Percentiles rank a stretch among this genome's conserved stretches.
phyloP scores from a whole-genome alignment of 2,329 filamentous ascomycete genomes.

The Hypoxylon sp. region DNA sequence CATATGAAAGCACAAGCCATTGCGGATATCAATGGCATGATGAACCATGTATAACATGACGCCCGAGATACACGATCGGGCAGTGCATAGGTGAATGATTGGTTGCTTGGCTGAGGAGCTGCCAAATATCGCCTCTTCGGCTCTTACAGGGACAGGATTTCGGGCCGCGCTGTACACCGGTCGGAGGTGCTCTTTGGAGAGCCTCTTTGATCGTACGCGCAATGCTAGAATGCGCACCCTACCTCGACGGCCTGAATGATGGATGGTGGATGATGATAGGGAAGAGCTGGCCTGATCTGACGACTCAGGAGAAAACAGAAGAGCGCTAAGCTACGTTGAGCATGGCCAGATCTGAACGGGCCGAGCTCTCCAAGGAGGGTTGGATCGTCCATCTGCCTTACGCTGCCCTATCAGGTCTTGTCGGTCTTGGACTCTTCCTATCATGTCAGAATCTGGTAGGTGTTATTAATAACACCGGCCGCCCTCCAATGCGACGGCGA shows the following conservation, averaged over 20 bases:
- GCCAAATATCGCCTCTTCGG: slow-evolving; percentile 27
- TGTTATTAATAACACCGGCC: slow-evolving; percentile 28
- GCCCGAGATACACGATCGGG: slow-evolving; percentile 1
- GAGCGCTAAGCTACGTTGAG: slow-evolving; percentile 5
- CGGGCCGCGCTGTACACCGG: slow-evolving; percentile 7
- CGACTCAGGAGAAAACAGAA: slow-evolving; percentile 9
- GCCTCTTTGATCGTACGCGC: slow-evolving; percentile 11
- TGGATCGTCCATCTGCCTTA: background rate
- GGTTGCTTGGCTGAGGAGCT: slow-evolving; percentile 18
- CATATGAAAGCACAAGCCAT: background rate
- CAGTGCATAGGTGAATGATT: background rate
- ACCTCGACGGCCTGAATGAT: background rate
- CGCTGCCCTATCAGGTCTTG: slow-evolving; percentile 18
- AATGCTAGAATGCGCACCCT: too few relatives aligned
- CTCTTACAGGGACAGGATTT: slow-evolving; percentile 14
- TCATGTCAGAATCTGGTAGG: slow-evolving; percentile 15
- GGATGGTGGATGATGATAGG: slow-evolving; percentile 18
- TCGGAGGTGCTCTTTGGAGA: slow-evolving; percentile 6
- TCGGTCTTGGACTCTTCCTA: slow-evolving; percentile 10
- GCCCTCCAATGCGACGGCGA: slow-evolving; percentile 12
- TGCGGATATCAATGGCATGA: slow-evolving; percentile 3
- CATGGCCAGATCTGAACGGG: slow-evolving; percentile 26
- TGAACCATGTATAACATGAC: slow-evolving; percentile 1
- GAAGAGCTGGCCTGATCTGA: background rate
- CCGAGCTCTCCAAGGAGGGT: slow-evolving; percentile 7